Evolutionary conservation across 257 asterid genomes (phyloP), one percentile per base, ranked within the genome.

Genomic region (Nemophila menziesii): DNA sequence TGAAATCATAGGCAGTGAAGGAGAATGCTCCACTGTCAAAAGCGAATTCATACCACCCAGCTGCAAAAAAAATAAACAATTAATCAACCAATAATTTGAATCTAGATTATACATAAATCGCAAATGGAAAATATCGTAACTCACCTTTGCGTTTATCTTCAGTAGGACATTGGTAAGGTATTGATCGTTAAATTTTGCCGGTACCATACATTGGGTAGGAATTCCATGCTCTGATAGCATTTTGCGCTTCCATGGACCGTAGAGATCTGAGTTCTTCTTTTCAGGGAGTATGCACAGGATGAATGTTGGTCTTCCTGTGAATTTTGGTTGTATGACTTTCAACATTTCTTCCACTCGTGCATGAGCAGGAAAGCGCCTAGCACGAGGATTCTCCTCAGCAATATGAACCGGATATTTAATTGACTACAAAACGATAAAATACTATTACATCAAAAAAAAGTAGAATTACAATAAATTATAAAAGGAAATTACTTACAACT

Each of bases 241-340:
- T 49, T 27, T 69, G 48, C 50, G 67, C 71, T 82, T 82, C 94
- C 92, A 82, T 38, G 94, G 92, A 36, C n/a, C 94, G 51, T 82
- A 82, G 42, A 82, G 22, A 44, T 78, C 86, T n/a, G 67, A 80
- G 43, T 71, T 82, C 57, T 78, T 82, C 58, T 39, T 62, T 51
- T 78, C 92, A 0, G 84, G 79, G 39, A 78, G 77, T 46, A 82
- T 40, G 64, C 94, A 82, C 18, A 82, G 79, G 44, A 78, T 44
- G 42, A 82, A 60, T 52, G 58, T 59, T 12, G 92, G 92, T 5
- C 56, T 39, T 22, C 72, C 68, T 0, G 78, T 79, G 57, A 78
- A 78, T 40, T 22, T 20, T 23, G 60, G 18, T 56, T 46, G 60
- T 12, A 82, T 5, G 26, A 17, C 14, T 39, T 36, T 48, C 15